Base-by-base conservation (phyloP, 1,284 basidiomycete species). In the Cystobasidium slooffiae region DNA sequence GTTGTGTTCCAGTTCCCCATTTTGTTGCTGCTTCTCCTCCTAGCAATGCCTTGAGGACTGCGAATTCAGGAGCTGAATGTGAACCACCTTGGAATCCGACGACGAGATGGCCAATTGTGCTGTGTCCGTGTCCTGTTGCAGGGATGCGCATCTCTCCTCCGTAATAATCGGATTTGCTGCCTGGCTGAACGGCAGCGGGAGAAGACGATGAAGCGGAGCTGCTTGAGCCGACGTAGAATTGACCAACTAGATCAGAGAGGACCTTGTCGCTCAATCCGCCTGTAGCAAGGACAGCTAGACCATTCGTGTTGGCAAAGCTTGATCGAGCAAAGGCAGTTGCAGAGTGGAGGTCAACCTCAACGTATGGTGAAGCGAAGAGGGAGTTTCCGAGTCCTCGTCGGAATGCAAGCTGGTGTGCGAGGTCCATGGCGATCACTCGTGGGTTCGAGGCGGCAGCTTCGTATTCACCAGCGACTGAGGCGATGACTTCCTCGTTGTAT, bases 361-460 rank as follows among this genome's bases (percentile, higher is more conserved):
- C 84, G 81, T 91, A 88, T n/a, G 88, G 84, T 16, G 89, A 85
- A 37, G 93, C 90, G 83, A 92, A 94, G 77, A 97, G 86, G 55
- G 93, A 91, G 80, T 91, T 88, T 80, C 94, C 93, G 80, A 97
- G 91, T 39, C 94, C 93, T 68, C 86, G 85, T 80, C 93, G 92
- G 90, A 97, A 97, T 58, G 94, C 94, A 72, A 94, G 85, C 58
- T 87, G 84, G 82, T 97, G 94, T 20, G 93, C 93, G 65, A 90
- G 84, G 81, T 97, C 94, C 74, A 94, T 73, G 43, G 91, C 91
- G 76, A 85, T 85, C 1, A 87, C 87, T 16, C 86, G 85, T 16
- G 92, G 88, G 77, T 90, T 85, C 52, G 85, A 82, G 66, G 85
- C 83, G n/a, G 89, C 91, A 53, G 87, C 85, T 47, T 86, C 82